phyloP scores from a whole-genome alignment of 768 basidiomycete species.

The Lyophyllum atratum region DNA sequence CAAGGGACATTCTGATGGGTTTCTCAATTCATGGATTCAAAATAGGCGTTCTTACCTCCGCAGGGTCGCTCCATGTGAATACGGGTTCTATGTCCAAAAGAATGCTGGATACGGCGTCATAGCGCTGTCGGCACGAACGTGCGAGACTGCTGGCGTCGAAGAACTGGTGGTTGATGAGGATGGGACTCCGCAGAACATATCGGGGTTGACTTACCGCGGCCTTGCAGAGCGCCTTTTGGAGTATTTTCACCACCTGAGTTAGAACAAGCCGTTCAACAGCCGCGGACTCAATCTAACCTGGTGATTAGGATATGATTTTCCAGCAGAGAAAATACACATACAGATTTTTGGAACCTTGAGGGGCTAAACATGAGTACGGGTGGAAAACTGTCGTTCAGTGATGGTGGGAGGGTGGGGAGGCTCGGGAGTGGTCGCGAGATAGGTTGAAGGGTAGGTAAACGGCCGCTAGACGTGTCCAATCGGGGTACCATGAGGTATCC shows the following conservation, averaged over 20 bases:
- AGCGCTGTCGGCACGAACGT: slow-evolving; percentile 36
- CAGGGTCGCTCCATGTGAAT: slow-evolving; percentile 54
- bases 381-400: neutral
- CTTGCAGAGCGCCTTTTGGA: slow-evolving; percentile 40
- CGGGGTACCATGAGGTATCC: slow-evolving; percentile 37
- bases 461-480: slow-evolving; percentile 13
- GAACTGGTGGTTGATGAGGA: slow-evolving; percentile 31
- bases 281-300: slow-evolving; percentile 3
- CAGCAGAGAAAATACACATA: slow-evolving; percentile 17
- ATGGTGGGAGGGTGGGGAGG: neutral
- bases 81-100: slow-evolving; percentile 35
- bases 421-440: neutral
- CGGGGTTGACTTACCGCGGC: slow-evolving; percentile 34
- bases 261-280: slow-evolving; percentile 30
- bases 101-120: slow-evolving; percentile 31
- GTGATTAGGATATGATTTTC: neutral
- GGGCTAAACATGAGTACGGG: slow-evolving; percentile 28
- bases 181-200: slow-evolving; percentile 6
- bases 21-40: neutral
- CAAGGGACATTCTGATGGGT: neutral
- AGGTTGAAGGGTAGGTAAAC: slow-evolving; percentile 1
- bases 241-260: slow-evolving; percentile 30
- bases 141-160: slow-evolving; percentile 40
- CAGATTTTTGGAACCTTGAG: slow-evolving; percentile 30
- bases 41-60: slow-evolving; percentile 37